Evolutionary conservation across 306 rosid species (phyloP), one percentile per base, ranked within the genome.

Genomic region (Cyamopsis tetragonoloba): DNA sequence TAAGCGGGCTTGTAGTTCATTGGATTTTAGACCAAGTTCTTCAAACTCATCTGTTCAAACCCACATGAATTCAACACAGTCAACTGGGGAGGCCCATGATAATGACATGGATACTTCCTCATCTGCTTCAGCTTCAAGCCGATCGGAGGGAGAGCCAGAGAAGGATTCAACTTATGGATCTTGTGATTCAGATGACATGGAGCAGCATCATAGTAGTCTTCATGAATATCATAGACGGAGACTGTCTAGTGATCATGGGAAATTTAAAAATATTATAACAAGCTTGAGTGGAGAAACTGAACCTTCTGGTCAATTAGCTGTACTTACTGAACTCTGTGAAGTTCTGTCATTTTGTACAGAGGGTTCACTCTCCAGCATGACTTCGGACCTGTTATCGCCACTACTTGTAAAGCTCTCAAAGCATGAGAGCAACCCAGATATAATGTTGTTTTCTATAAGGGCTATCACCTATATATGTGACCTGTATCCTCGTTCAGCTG

Each of bases 391-490:
- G 15, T 73, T 91, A 56, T 81, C 99, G n/a, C 90, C 88, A 0
- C 48, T 83, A 24, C 99, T 91, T 61, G 97, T 91, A 35, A 91
- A 82, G 70, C 74, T 91, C 30, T 85, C 90, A 26, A 87, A 79
- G 78, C 84, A 86, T 14, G 97, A 85, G 59, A 83, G 79, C 70
- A 76, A 82, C 17, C 88, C 89, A 0, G 88, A 91, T 37, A 88
- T 91, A 62, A 83, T 85, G 86, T 80, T 95, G 55, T 69, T 95
- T 73, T 91, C 97, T 63, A 79, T 95, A 68, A 85, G 99, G 83
- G 99, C 97, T 15, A 85, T 95, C 75, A 90, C 97, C 38, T 95
- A 95, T 75, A 77, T 95, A 68, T 88, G 96, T 46, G 99, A 95
- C 66, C 85, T 84, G 34, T 77, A 88, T 78, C 97, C 99, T 8